Evolutionary conservation across 1,139 yeast genomes (phyloP).

Genomic region (Candida pseudocylindracea): DNA sequence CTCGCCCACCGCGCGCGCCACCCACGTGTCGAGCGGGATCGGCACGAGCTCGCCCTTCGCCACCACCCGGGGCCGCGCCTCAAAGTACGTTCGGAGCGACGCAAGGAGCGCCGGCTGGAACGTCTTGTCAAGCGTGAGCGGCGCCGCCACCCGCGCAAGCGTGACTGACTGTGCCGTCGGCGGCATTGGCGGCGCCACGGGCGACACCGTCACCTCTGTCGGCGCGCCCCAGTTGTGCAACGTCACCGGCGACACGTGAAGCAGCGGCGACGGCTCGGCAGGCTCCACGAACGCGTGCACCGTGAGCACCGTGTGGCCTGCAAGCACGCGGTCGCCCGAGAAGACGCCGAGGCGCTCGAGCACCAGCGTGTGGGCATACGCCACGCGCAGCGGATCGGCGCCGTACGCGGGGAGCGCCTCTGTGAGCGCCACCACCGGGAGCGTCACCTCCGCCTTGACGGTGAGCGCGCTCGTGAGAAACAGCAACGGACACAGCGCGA

Average conservation of each 20-base stretch:
- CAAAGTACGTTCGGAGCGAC: constrained; percentile 41
- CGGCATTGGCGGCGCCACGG: constrained; percentile 4
- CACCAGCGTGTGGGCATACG: too few species aligned
- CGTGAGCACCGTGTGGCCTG: too few species aligned
- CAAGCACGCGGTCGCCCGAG: too few species aligned
- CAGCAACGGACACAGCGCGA: too few species aligned
- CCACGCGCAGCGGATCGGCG: too few species aligned
- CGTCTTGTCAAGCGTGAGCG: constrained; percentile 42
- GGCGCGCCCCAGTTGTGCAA: constrained; percentile 7
- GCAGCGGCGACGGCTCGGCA: too few species aligned
- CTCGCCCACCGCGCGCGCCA: constrained; percentile 37
- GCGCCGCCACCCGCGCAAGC: constrained; percentile 49
- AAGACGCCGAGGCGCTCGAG: too few species aligned
- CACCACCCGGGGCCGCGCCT: constrained; percentile 32
- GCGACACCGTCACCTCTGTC: not conserved
- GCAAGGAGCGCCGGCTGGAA: constrained; percentile 44
- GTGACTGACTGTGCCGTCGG: constrained; percentile 17
- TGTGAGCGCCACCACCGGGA: too few species aligned
- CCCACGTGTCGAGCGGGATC: constrained; percentile 48
- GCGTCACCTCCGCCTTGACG: too few species aligned
- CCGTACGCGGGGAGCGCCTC: too few species aligned
- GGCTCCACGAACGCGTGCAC: too few species aligned
- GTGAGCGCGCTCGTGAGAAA: too few species aligned
- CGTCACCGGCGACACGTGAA: constrained; percentile 8
- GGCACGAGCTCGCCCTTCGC: constrained; percentile 47